A percentile compares a stretch with the other conserved stretches of the same genome.
Evolutionary conservation across 2,329 filamentous ascomycete genomes (phyloP).

Genomic region (Epicoccum nigrum): DNA sequence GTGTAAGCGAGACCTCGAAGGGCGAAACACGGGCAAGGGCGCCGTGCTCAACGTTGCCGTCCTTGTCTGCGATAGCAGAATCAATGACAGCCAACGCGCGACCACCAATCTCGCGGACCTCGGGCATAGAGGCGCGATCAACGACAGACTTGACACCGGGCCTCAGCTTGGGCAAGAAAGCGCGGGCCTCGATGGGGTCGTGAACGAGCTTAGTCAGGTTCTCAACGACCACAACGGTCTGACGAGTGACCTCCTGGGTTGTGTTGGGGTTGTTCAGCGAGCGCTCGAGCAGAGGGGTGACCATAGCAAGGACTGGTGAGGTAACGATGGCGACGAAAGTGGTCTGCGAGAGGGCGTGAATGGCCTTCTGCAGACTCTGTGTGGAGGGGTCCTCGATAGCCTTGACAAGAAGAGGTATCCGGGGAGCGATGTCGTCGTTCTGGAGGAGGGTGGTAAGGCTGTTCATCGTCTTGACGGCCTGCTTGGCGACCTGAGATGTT

Average conservation of each 20-base stretch:
- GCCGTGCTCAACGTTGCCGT: slow-evolving; percentile 61
- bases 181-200: slow-evolving; percentile 89
- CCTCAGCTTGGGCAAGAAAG: slow-evolving; percentile 91
- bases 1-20: slow-evolving; percentile 74
- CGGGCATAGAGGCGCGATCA: slow-evolving; percentile 87
- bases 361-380: slow-evolving; percentile 89
- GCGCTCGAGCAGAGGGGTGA: slow-evolving; percentile 93
- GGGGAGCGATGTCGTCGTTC: slow-evolving; percentile 94
- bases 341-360: slow-evolving; percentile 93
- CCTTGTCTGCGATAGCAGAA: slow-evolving; percentile 77
- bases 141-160: slow-evolving; percentile 91
- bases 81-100: slow-evolving; percentile 86
- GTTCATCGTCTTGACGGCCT: slow-evolving; percentile 90
- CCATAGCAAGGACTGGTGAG: slow-evolving; percentile 89
- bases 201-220: slow-evolving; percentile 98
- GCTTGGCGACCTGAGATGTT: slow-evolving; percentile 66
- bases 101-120: slow-evolving; percentile 88
- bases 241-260: slow-evolving; percentile 89
- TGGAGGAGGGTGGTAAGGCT: slow-evolving; percentile 86
- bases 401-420: slow-evolving; percentile 89
- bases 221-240: slow-evolving; percentile 95
- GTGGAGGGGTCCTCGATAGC: slow-evolving; percentile 93
- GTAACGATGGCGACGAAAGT: slow-evolving; percentile 98
- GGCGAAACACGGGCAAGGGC: slow-evolving; percentile 69
- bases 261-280: slow-evolving; percentile 91